Base-by-base conservation (phyloP, 257 asterid genomes). In the Solanum sejunctum region DNA sequence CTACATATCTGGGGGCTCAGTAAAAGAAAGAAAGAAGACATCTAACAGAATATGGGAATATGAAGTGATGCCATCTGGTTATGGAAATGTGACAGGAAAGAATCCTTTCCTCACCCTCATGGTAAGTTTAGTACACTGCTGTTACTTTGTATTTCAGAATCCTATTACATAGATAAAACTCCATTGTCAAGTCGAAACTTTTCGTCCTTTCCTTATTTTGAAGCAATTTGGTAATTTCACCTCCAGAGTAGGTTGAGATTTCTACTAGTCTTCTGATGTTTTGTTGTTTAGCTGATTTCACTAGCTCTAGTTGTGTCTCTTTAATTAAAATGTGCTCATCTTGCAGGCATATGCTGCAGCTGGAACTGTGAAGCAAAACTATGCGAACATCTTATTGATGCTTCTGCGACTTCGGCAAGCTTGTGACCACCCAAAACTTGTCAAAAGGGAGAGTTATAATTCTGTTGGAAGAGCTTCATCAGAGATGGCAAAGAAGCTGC, bases 331-430 rank as follows among this genome's bases (percentile, higher is more conserved):
- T 54, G 64, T 52, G 16, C 41, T 83, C 55, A 70, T 61, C 80
- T 89, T 89, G 87, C 93, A 97, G 99, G 98, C 95, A 84, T 97
- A 93, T 90, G 99, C 99, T 88, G 98, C 95, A 87, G 99, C 99
- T 85, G 99, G 99, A 86, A 97, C 99, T 63, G 92, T 97, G 75
- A 93, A 85, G 87, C 99, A 97, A 90, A 97, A 97, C 86, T 97
- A 97, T 89, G 99, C 99, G 57, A 97, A 94, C 89, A 95, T 97
- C 85, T 90, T 97, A 7, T 85, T 97, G 93, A 81, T 97, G 97
- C 99, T 97, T 89, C 91, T 97, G 80, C 97, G 99, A 43, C 98
- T 97, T 85, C 98, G 99, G 84, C 99, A 97, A 92, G 98, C 98
- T 86, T 97, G 99, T 89, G 99, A 95, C 91, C 99, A 97, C 89